Conservation (phyloP, 2,329 filamentous ascomycete species). For the Apiospora arundinis region DNA sequence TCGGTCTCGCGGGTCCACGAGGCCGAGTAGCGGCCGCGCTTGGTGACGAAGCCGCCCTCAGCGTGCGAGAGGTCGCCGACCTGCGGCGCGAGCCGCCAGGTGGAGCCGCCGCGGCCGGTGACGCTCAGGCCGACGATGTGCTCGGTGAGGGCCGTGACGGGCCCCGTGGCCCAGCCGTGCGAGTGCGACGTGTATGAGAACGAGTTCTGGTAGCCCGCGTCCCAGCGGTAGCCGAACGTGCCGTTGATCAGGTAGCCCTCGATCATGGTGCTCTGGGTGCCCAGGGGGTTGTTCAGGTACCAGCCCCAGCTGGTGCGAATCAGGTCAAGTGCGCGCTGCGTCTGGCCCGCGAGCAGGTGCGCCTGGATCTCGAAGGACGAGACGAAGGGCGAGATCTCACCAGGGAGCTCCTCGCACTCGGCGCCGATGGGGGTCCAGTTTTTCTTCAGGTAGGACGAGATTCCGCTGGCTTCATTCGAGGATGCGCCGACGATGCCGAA, state of each 20-base stretch:
- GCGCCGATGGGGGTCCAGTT: constrained; percentile 65
- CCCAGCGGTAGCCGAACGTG: constrained; percentile 61
- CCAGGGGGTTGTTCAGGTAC: constrained; percentile 62
- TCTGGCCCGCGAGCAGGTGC: constrained; percentile 55
- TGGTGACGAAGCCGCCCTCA: constrained; percentile 48
- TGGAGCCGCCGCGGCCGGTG: constrained; percentile 41
- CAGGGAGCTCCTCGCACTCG: constrained; percentile 60
- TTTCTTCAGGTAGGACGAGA: constrained; percentile 51
- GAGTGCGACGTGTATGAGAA: constrained; percentile 54
- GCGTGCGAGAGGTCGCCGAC: constrained; percentile 46
- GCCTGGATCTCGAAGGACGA: constrained; percentile 65
- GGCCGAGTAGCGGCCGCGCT: constrained; percentile 45
- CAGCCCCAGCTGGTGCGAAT: constrained; percentile 65
- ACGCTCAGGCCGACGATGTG: constrained; percentile 51
- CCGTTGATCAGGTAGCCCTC: constrained; percentile 65
- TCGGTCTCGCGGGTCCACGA: constrained; percentile 35
- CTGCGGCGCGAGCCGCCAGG: constrained; percentile 47
- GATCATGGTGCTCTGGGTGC: constrained; percentile 63
- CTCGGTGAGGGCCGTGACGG: constrained; percentile 52
- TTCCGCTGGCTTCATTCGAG: constrained; percentile 42
- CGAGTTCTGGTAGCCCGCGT: constrained; percentile 58
- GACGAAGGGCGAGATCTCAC: constrained; percentile 64
- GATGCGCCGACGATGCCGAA: constrained; percentile 50
- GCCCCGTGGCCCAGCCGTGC: constrained; percentile 57
- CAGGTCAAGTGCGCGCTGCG: constrained; percentile 59